Conservation (phyloP, 768 basidiomycete species). For the Russula ochroleuca region DNA sequence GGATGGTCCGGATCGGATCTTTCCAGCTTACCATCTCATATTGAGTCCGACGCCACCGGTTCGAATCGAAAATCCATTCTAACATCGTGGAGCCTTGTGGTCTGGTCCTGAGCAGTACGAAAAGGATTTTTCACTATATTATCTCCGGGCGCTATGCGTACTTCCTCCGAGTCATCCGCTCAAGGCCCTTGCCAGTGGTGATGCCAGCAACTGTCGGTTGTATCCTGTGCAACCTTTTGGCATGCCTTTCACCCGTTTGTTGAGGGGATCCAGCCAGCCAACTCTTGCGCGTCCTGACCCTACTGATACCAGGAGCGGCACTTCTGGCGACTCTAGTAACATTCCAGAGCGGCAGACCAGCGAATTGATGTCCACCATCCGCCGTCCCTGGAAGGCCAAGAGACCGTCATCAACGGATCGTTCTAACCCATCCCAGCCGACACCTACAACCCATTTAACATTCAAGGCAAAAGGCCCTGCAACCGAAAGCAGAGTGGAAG, state of each 20-base stretch:
- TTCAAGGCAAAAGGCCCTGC: neutral
- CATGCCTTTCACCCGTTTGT: slow-evolving; percentile 9
- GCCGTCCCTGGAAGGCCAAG: slow-evolving; percentile 9
- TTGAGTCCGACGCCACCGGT: too few relatives aligned
- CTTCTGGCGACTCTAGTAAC: neutral
- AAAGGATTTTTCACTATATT: too few relatives aligned
- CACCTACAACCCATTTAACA: too few relatives aligned
- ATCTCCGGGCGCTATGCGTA: too few relatives aligned
- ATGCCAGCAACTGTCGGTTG: neutral
- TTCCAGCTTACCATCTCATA: too few relatives aligned
- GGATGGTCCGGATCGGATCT: too few relatives aligned
- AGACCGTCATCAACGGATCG: neutral
- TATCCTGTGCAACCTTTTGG: too few relatives aligned
- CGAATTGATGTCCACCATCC: neutral
- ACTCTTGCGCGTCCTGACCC: neutral
- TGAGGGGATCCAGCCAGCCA: slow-evolving; percentile 10
- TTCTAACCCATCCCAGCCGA: neutral
- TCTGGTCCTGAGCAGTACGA: too few relatives aligned
- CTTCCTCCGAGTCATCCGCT: too few relatives aligned
- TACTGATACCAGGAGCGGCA: neutral
- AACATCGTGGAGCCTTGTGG: too few relatives aligned
- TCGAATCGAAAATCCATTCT: too few relatives aligned
- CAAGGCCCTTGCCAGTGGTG: too few relatives aligned
- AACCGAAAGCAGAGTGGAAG: neutral
- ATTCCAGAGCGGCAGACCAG: neutral